Percentiles rank a stretch among this genome's conserved stretches.
Evolutionary conservation across 1,139 yeast species (phyloP).

Genomic region (Diutina rugosa): DNA sequence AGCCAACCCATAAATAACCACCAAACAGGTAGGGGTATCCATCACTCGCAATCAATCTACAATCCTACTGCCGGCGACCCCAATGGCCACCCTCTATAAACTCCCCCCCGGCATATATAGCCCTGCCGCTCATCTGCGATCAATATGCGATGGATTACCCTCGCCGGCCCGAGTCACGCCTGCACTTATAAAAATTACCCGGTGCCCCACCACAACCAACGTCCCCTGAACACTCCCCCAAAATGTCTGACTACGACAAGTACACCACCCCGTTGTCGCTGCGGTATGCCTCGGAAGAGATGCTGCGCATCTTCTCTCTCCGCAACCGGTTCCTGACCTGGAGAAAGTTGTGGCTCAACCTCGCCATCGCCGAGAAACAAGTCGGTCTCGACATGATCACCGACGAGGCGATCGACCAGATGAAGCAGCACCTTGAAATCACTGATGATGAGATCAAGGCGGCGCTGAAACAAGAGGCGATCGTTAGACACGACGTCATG

Average conservation of each 20-base stretch:
- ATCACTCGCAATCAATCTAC: too few species aligned
- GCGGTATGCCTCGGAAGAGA: constrained; percentile 95
- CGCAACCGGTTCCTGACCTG: constrained; percentile 95
- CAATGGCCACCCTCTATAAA: too few species aligned
- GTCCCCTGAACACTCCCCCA: background rate
- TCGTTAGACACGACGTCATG: constrained; percentile 98
- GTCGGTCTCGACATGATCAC: constrained; percentile 75
- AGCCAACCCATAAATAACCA: too few species aligned
- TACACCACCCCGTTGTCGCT: constrained; percentile 91
- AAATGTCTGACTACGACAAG: constrained; percentile 32
- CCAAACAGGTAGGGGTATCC: too few species aligned
- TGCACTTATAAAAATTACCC: background rate
- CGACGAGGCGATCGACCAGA: constrained; percentile 83
- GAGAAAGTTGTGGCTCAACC: constrained; percentile 94
- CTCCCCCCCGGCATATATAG: too few species aligned
- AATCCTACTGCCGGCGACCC: too few species aligned
- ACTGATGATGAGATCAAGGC: constrained; percentile 86
- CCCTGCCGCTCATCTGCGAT: background rate
- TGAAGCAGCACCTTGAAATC: constrained; percentile 64
- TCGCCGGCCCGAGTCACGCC: constrained; percentile 1
- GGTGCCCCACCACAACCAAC: background rate
- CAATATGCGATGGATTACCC: background rate
- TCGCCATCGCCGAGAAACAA: constrained; percentile 92
- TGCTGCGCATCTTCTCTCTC: constrained; percentile 84
- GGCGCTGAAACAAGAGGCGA: constrained; percentile 90